Percentiles rank a stretch among this genome's conserved stretches.
Conservation (phyloP, 345 rosid genomes). For the Melastoma malabathricum region DNA sequence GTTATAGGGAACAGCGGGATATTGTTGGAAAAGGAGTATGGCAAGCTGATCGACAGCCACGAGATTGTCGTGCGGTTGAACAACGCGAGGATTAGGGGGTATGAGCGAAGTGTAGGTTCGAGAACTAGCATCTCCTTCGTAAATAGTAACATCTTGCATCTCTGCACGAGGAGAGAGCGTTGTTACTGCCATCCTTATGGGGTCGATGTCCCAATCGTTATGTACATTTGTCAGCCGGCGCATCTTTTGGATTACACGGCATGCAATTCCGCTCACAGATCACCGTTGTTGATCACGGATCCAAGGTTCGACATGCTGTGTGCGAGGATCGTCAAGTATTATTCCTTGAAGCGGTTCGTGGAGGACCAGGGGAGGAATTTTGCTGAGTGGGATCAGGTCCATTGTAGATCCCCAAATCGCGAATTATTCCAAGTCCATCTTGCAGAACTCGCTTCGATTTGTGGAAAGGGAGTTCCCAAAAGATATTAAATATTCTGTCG, state of each 20-base stretch:
- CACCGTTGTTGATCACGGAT: slow-evolving; percentile 61
- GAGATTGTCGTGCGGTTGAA: slow-evolving; percentile 74
- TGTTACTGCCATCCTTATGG: slow-evolving; percentile 90
- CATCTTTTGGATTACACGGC: slow-evolving; percentile 67
- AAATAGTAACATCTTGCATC: slow-evolving; percentile 79
- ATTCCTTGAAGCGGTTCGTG: slow-evolving; percentile 51
- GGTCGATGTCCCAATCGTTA: slow-evolving; percentile 40
- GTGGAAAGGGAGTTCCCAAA: slow-evolving; percentile 92
- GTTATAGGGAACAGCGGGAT: slow-evolving; percentile 92
- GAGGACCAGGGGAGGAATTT: slow-evolving; percentile 32
- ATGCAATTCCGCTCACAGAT: slow-evolving; percentile 43
- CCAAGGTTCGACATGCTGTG: slow-evolving; percentile 73
- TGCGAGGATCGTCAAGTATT: slow-evolving; percentile 66
- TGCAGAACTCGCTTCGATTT: too few relatives aligned
- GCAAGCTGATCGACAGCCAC: slow-evolving; percentile 57
- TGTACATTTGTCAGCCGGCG: slow-evolving; percentile 74
- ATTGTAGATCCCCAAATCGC: too few relatives aligned
- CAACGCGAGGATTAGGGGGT: slow-evolving; percentile 52
- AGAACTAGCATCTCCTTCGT: slow-evolving; percentile 67
- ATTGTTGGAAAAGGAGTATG: slow-evolving; percentile 37
- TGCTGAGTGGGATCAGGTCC: slow-evolving; percentile 48
- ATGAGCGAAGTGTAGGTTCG: slow-evolving; percentile 44
- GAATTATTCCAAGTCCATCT: too few relatives aligned
- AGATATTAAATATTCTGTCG: slow-evolving; percentile 98
- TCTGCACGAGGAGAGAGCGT: slow-evolving; percentile 42